Base-by-base conservation (phyloP, 78 protist genomes). In the Chrysochromulina parva region DNA sequence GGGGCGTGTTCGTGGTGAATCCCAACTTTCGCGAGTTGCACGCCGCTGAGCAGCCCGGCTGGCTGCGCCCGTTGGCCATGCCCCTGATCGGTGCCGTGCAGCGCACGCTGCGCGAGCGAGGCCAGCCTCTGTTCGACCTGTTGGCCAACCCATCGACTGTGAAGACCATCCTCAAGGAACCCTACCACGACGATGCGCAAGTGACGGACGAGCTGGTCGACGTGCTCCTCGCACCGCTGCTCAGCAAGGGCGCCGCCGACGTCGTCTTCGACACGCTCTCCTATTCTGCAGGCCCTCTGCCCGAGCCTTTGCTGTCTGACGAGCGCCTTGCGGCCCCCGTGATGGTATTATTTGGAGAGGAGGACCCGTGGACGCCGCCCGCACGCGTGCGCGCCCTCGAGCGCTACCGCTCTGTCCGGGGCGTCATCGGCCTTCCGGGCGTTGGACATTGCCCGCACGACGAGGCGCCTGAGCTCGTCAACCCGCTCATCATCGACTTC, bases 321-420 rank as follows among this genome's bases (percentile, higher is more conserved):
- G 74, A 67, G 48, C 74, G 74, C 28, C 74, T 67, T 19, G 6
- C 16, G n/a, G 20, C 74, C 59, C 88, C 93, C 58, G 88, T 90
- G n/a, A 13, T 14, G 65, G 67, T 90, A 4, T 62, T 20, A 6
- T 90, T 82, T 78, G 93, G 93, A 24, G 85, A 81, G 38, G 17
- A 91, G 58, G 93, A 91, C 82, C 93, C 93, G 10, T 91, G 93
- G 93, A 88, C 87, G 80, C 93, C 93, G 2, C 16, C 66, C 24
- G 14, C 22, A 1, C 82, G 82, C 24, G 82, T 74, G 82, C 57
- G 19, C 22, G 82, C 53, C 13, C 82, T 74, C 19, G 24, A 13
- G 11, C 82, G 55, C 5, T 78, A 6, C 47, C 24, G 47, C 22
- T 0, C 62, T 6, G 86, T 91, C 59, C 53, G 55, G 53, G 50